Evolutionary conservation across 306 rosid genomes (phyloP), one percentile per base, ranked within the genome.

Genomic region (Medicago arabica): DNA sequence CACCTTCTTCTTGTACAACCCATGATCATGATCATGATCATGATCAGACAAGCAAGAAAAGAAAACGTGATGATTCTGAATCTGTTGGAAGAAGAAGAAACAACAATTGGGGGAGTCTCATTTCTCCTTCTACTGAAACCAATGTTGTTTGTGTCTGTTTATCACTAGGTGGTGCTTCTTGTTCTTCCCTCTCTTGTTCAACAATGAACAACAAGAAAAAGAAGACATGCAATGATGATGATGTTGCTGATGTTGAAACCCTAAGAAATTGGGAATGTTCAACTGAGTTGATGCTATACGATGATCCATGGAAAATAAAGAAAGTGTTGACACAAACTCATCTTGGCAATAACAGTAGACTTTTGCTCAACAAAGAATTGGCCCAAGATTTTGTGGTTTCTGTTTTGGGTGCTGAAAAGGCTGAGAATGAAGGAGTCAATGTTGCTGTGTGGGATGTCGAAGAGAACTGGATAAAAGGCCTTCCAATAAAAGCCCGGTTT

Each of bases 251-350:
- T 49, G 19, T 49, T 49, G 55, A 2, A 49, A 49, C 8, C 6
- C 0, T 17, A 2, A 49, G 17, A 49, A 49, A 49, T 4, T 59
- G 69, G 69, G 78, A 9, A 2, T 74, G 1, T 14, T n/a, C 69
- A 25, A 28, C 41, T 11, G 19, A 14, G 9, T 28, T 60, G 41
- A 31, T 28, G 43, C 6, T 60, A 0, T 60, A 28, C 17, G 70
- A 74, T 17, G 79, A 75, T 14, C 17, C 53, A 4, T 64, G 79
- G 54, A 75, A 19, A 39, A 64, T 75, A 16, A 64, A 75, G 72
- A 75, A 75, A 34, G 72, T 75, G 2, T 28, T 63, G 1, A 11
- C 39, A 18, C 2, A 19, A 3, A 75, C 64, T 36, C 72, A 75
- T 38, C 16, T 75, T 19, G 65, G 72, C 0, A 21, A 23, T 10